Percentiles rank a stretch among this genome's conserved stretches.
These are phyloP conservation scores for Exsudoporus frostii DNA, from an alignment of 768 basidiomycete species.

Conservation along the genomic window DNA sequence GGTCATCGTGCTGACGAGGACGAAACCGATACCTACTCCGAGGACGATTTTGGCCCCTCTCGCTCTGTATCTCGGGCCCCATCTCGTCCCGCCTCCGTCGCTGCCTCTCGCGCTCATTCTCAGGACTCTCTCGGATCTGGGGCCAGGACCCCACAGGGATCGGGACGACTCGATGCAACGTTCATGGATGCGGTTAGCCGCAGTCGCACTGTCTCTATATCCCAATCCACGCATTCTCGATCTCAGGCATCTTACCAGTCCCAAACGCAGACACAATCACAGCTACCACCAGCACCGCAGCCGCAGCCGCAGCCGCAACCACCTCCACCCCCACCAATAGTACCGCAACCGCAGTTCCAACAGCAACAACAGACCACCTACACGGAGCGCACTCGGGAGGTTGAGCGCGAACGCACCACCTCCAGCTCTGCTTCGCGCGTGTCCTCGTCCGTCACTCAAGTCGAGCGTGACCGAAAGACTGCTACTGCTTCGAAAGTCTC, in stretches of 20 bases:
- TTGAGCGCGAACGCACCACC: conserved; percentile 22
- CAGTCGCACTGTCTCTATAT: conserved; percentile 21
- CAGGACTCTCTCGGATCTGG: conserved; percentile 38
- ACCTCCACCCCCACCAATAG: background rate
- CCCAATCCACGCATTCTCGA: conserved; percentile 20
- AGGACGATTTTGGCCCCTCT: conserved; percentile 52
- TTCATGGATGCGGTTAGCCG: conserved; percentile 31
- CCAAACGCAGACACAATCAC: conserved; percentile 7
- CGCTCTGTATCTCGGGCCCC: conserved; percentile 33
- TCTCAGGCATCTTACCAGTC: conserved; percentile 13
- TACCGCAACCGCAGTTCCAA: background rate
- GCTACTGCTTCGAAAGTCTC: conserved; percentile 28
- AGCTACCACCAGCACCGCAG: background rate
- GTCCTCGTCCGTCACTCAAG: conserved; percentile 19
- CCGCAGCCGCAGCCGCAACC: background rate
- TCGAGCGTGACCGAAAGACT: conserved; percentile 27
- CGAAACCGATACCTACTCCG: conserved; percentile 60
- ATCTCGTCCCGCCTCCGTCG: conserved; percentile 43
- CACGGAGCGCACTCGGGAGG: conserved; percentile 25
- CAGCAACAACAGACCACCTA: conserved; percentile 18
- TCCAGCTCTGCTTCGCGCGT: conserved; percentile 26
- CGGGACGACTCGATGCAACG: conserved; percentile 24
- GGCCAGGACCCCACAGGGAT: conserved; percentile 30
- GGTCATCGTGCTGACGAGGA: conserved; percentile 74
- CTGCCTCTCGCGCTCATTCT: conserved; percentile 54